Conservation (phyloP, 1,284 basidiomycete species). For the Sanguinoderma infundibulare region DNA sequence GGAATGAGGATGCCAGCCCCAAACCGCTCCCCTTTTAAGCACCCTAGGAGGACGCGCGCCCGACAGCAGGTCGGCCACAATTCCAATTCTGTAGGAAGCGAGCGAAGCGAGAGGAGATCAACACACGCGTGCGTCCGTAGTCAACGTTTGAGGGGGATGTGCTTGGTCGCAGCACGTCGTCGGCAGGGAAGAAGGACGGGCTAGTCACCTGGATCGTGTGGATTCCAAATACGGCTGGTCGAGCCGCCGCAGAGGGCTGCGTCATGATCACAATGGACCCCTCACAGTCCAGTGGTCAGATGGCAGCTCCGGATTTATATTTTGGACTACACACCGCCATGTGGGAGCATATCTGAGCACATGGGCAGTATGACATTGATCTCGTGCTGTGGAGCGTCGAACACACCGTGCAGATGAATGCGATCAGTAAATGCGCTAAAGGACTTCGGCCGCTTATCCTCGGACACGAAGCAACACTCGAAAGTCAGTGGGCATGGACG, state of each 20-base stretch:
- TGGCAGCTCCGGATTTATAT: too few relatives aligned
- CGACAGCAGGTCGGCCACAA: not conserved
- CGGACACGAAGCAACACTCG: not conserved
- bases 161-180: not conserved
- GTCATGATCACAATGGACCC: too few relatives aligned
- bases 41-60: not conserved
- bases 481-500: too few relatives aligned
- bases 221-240: not conserved
- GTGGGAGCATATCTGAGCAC: not conserved
- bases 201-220: not conserved
- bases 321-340: not conserved
- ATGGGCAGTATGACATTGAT: not conserved
- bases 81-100: not conserved
- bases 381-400: not conserved
- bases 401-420: not conserved
- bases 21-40: slow-evolving; percentile 1
- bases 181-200: not conserved
- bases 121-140: not conserved
- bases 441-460: not conserved
- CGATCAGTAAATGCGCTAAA: not conserved
- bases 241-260: too few relatives aligned
- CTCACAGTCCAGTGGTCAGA: too few relatives aligned
- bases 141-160: not conserved
- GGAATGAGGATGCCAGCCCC: not conserved
- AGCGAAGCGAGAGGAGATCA: not conserved